Conservation (phyloP, 441 rosid species). For the Manihot esculenta region DNA sequence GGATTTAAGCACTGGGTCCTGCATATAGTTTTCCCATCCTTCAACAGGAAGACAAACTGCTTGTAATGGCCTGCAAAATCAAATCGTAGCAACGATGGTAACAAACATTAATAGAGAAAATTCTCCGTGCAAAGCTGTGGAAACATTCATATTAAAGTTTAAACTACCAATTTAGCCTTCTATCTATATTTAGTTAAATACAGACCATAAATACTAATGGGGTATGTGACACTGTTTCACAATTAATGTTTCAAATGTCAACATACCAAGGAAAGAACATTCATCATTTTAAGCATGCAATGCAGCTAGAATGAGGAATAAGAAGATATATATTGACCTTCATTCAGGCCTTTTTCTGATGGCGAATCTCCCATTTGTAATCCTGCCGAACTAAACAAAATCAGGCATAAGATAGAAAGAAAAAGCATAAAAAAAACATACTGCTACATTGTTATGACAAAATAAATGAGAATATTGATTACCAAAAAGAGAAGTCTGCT, state of each 20-base stretch:
- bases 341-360: background rate
- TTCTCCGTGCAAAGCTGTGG: background rate
- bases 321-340: slow-evolving; percentile 10
- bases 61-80: slow-evolving; percentile 14
- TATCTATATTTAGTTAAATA: background rate
- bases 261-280: background rate
- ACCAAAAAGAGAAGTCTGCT: background rate
- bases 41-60: slow-evolving; percentile 20
- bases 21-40: slow-evolving; percentile 33
- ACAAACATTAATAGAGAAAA: background rate
- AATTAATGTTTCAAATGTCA: background rate
- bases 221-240: background rate
- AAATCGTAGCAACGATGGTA: background rate
- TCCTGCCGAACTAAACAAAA: background rate
- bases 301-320: background rate
- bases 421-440: background rate
- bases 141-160: background rate
- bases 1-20: slow-evolving; percentile 30
- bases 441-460: background rate
- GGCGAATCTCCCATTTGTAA: slow-evolving; percentile 13
- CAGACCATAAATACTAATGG: background rate
- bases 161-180: background rate
- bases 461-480: background rate
- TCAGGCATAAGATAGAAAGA: background rate
- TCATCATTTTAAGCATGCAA: background rate